These are phyloP conservation scores for Komagataea norvegica DNA, from an alignment of 1,139 yeast genomes.

Conservation along the genomic window DNA sequence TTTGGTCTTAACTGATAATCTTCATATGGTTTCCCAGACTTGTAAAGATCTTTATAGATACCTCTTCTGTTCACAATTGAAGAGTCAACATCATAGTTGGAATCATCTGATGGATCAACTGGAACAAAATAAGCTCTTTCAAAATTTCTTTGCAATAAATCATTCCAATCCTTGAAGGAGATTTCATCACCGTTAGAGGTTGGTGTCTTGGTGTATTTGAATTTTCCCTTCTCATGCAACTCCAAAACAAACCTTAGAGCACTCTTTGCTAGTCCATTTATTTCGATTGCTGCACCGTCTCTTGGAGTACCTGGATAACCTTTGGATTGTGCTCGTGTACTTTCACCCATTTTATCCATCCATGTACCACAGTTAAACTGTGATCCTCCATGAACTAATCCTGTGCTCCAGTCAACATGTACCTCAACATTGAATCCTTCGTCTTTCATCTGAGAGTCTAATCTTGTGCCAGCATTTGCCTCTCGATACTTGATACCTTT, in stretches of 20 bases:
- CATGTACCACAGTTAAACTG: conserved; percentile 95
- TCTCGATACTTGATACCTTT: conserved; percentile 83
- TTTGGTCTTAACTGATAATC: conserved; percentile 93
- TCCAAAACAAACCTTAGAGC: conserved; percentile 72
- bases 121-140: conserved; percentile 81
- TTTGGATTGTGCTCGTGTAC: conserved; percentile 71
- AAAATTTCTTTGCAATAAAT: conserved; percentile 62
- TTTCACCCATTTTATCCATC: conserved; percentile 99
- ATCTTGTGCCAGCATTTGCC: conserved; percentile 87
- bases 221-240: conserved; percentile 48
- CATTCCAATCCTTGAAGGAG: conserved; percentile 62
- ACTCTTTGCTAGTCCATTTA: conserved; percentile 84
- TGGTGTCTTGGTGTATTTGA: conserved; percentile 37
- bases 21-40: conserved; percentile 81
- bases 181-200: conserved; percentile 45
- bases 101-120: conserved; percentile 49
- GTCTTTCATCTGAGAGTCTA: conserved; percentile 89
- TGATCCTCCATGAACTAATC: conserved; percentile 86
- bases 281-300: conserved; percentile 95
- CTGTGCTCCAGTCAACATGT: conserved; percentile 82
- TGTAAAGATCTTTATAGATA: conserved; percentile 81
- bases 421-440: conserved; percentile 87
- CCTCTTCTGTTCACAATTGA: conserved; percentile 81
- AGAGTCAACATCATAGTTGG: conserved; percentile 55
- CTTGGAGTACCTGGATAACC: conserved; percentile 97